These are phyloP conservation scores for Coemansia nantahalensis DNA, from an alignment of 192 early-diverging fungal genomes.

Conservation along the genomic window DNA sequence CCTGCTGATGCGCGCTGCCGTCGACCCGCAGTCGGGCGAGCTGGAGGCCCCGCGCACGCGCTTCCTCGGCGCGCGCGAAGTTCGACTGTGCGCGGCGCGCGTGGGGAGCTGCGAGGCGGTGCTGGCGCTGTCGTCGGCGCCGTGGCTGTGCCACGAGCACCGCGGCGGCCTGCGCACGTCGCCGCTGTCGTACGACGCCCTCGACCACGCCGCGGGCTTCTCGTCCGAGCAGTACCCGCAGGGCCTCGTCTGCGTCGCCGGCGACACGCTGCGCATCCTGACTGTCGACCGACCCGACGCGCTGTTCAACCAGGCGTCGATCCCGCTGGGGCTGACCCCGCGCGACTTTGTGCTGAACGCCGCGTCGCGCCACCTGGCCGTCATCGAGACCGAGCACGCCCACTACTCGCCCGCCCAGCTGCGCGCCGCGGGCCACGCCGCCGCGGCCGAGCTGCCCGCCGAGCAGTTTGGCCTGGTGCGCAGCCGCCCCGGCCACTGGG, in stretches of 20 bases:
- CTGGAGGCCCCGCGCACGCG: constrained; percentile 79
- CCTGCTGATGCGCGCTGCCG: constrained; percentile 76
- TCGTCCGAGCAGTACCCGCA: constrained; percentile 82
- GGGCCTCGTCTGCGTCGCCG: constrained; percentile 84
- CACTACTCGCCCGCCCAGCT: neutral
- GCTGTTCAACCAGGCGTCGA: constrained; percentile 77
- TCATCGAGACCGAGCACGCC: constrained; percentile 85
- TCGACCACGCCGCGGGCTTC: constrained; percentile 84
- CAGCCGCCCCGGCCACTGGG: constrained; percentile 75
- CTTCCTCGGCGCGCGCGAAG: constrained; percentile 81
- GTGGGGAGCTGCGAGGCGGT: constrained; percentile 71
- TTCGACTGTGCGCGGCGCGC: constrained; percentile 71
- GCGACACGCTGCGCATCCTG: constrained; percentile 84
- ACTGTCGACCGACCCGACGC: constrained; percentile 79
- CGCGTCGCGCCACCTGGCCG: constrained; percentile 76
- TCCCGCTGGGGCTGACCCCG: constrained; percentile 88
- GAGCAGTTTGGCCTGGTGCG: constrained; percentile 78
- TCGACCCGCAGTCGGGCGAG: constrained; percentile 81
- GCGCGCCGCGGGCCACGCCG: neutral
- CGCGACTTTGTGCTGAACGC: constrained; percentile 74
- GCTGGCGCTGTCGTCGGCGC: constrained; percentile 77
- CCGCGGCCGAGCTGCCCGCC: constrained; percentile 56
- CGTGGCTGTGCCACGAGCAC: constrained; percentile 86
- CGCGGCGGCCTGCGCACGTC: constrained; percentile 69
- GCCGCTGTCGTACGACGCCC: constrained; percentile 81